These are phyloP conservation scores for Rhodotorula glutinis DNA, from an alignment of 1,284 basidiomycete genomes.

Conservation along the genomic window DNA sequence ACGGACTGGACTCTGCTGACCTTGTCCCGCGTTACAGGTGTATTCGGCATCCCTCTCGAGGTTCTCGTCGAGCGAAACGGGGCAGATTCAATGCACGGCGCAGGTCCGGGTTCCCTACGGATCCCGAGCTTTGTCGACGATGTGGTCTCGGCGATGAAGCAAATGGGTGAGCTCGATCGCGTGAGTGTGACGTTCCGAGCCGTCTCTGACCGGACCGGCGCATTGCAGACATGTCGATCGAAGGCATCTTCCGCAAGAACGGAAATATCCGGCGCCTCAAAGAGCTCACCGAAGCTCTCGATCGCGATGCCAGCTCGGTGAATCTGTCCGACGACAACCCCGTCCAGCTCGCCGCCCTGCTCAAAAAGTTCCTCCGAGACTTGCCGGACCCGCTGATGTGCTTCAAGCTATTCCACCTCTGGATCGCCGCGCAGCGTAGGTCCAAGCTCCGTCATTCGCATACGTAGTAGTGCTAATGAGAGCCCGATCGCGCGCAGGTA, in stretches of 20 bases:
- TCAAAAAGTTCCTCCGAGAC: conserved; percentile 96
- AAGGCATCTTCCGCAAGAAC: conserved; percentile 98
- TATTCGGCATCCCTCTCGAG: conserved; percentile 91
- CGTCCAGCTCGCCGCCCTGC: conserved; percentile 90
- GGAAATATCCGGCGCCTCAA: conserved; percentile 93
- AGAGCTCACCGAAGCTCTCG: conserved; percentile 85
- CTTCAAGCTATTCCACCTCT: conserved; percentile 84
- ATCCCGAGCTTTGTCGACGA: conserved; percentile 98
- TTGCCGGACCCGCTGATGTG: conserved; percentile 95
- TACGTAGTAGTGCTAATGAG: too few relatives aligned
- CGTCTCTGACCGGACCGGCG: background rate
- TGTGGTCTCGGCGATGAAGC: conserved; percentile 94
- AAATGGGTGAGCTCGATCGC: conserved; percentile 79
- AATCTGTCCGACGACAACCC: conserved; percentile 93
- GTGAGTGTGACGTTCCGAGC: background rate
- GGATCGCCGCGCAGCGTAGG: conserved; percentile 83
- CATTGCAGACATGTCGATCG: conserved; percentile 85
- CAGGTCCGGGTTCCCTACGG: conserved; percentile 76
- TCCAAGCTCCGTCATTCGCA: too few relatives aligned
- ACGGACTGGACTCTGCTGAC: background rate
- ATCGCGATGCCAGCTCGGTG: conserved; percentile 83
- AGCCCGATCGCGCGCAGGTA: conserved; percentile 54
- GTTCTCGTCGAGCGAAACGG: conserved; percentile 92
- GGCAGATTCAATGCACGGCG: conserved; percentile 85
- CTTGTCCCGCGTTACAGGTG: conserved; percentile 53